These are phyloP conservation scores for Hsuehochloa calcarea DNA, from an alignment of 176 grass and related monocot species.

Conservation along the genomic window DNA sequence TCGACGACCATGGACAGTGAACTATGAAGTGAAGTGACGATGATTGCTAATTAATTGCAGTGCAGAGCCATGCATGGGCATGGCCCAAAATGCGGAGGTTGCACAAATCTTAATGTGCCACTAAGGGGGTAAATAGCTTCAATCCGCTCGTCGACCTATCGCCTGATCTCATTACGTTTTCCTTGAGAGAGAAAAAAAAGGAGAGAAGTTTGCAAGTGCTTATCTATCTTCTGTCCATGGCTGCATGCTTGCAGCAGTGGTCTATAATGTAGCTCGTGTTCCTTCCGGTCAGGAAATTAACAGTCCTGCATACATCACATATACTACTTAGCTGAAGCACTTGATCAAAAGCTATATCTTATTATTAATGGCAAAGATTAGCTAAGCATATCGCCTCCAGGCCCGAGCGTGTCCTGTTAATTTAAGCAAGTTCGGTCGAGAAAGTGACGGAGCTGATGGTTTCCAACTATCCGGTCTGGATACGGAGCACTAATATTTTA, in stretches of 20 bases:
- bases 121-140: too few species aligned
- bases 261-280: too few species aligned
- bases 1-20: too few species aligned
- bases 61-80: too few species aligned
- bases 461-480: neutral
- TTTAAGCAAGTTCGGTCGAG: neutral
- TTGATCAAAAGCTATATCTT: neutral
- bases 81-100: too few species aligned
- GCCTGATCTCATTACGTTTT: neutral
- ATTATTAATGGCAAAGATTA: neutral
- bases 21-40: too few species aligned
- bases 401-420: neutral
- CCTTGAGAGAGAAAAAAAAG: neutral
- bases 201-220: neutral
- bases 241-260: neutral
- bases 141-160: too few species aligned
- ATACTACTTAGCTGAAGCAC: neutral
- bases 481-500: neutral
- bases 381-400: neutral
- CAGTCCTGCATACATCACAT: neutral
- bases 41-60: too few species aligned
- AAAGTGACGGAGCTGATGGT: neutral
- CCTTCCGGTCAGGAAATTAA: neutral
- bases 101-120: too few species aligned
- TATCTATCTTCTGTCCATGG: neutral